Percentiles rank a stretch among this genome's conserved stretches.
phyloP scores from a whole-genome alignment of 768 basidiomycete species.

The Mrakia gelida region DNA sequence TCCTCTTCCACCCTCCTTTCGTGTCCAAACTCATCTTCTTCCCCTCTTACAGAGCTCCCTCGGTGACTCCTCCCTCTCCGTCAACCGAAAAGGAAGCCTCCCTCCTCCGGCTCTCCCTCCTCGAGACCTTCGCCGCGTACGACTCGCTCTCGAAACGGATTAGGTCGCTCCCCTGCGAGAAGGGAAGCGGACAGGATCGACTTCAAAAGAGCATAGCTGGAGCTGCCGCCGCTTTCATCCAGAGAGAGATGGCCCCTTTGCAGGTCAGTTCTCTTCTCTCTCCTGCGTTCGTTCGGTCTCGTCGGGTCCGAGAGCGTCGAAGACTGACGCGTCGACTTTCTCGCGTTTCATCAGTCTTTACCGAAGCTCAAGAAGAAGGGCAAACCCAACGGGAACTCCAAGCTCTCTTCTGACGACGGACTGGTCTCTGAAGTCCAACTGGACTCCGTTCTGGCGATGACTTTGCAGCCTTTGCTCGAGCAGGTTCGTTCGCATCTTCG shows the following conservation, averaged over 20 bases:
- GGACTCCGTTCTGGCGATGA: slow-evolving; percentile 65
- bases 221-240: slow-evolving; percentile 72
- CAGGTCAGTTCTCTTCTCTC: slow-evolving; percentile 51
- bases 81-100: slow-evolving; percentile 20
- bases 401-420: slow-evolving; percentile 17
- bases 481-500: slow-evolving; percentile 47
- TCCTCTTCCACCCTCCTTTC: not conserved
- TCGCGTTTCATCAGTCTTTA: not conserved
- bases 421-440: slow-evolving; percentile 33
- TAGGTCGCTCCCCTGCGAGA: slow-evolving; percentile 60
- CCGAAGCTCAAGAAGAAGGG: slow-evolving; percentile 19
- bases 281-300: not conserved
- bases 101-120: slow-evolving; percentile 52
- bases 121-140: slow-evolving; percentile 82
- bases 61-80: not conserved
- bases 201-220: slow-evolving; percentile 76
- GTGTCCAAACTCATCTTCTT: not conserved
- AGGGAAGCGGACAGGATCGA: slow-evolving; percentile 67
- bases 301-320: no score
- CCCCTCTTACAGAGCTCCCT: not conserved
- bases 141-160: slow-evolving; percentile 85
- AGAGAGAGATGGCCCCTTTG: slow-evolving; percentile 83
- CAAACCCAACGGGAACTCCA: not conserved
- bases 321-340: not conserved
- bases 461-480: slow-evolving; percentile 82